Conservation (phyloP, 495 filamentous ascomycete species). For the Filosporella fistucella region DNA sequence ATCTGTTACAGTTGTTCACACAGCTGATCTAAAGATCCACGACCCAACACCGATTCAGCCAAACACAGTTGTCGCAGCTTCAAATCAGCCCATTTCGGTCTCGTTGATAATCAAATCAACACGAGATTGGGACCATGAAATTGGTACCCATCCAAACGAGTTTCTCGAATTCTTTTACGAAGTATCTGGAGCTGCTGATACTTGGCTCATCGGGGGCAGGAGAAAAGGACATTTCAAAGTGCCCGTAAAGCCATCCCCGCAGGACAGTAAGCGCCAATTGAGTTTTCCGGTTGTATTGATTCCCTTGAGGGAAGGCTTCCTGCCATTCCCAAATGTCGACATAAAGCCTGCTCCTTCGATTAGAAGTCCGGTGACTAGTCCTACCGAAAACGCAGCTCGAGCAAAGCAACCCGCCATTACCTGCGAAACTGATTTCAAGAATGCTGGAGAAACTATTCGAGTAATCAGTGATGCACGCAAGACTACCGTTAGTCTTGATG, state of each 20-base stretch:
- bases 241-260: slow-evolving; percentile 16
- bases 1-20: slow-evolving; percentile 76
- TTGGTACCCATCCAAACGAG: background rate
- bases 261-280: slow-evolving; percentile 32
- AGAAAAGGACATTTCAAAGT: slow-evolving; percentile 73
- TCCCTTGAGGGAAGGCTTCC: slow-evolving; percentile 70
- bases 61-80: slow-evolving; percentile 38
- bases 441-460: slow-evolving; percentile 68
- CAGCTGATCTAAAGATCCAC: slow-evolving; percentile 59
- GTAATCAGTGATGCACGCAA: slow-evolving; percentile 71
- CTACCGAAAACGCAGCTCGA: slow-evolving; percentile 15
- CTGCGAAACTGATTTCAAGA: slow-evolving; percentile 77
- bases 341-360: slow-evolving; percentile 51
- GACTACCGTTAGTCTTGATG: slow-evolving; percentile 72
- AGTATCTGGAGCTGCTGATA: slow-evolving; percentile 66
- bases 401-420: slow-evolving; percentile 30
- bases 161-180: slow-evolving; percentile 79
- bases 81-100: slow-evolving; percentile 67
- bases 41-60: slow-evolving; percentile 24
- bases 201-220: slow-evolving; percentile 81
- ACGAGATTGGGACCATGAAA: slow-evolving; percentile 62
- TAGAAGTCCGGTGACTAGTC: slow-evolving; percentile 6
- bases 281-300: slow-evolving; percentile 62
- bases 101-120: slow-evolving; percentile 73
- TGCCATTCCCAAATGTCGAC: slow-evolving; percentile 74